These are phyloP conservation scores for Primulina huaijiensis DNA, from an alignment of 257 asterid genomes.

Conservation along the genomic window DNA sequence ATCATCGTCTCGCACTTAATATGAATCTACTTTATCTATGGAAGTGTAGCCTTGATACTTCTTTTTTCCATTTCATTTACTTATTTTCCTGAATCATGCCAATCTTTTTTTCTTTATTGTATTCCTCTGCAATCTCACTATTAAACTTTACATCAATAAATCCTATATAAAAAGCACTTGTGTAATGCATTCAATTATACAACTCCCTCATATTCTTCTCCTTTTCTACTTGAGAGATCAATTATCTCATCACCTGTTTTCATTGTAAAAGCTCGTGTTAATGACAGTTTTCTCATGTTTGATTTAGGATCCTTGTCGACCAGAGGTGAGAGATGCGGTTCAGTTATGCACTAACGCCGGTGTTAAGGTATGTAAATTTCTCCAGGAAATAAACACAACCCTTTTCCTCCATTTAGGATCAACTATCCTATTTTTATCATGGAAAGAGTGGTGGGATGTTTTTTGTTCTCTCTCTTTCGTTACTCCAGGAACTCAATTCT, in stretches of 20 bases:
- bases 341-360: constrained; percentile 75
- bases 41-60: neutral
- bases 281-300: neutral
- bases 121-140: neutral
- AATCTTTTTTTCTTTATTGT: neutral
- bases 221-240: neutral
- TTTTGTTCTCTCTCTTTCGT: too few relatives aligned
- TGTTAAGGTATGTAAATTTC: constrained; percentile 57
- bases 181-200: neutral
- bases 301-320: constrained; percentile 89
- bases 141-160: neutral
- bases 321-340: constrained; percentile 75
- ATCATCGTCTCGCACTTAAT: neutral
- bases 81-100: neutral
- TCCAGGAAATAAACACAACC: neutral
- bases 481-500: neutral
- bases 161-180: too few relatives aligned
- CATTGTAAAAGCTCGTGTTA: constrained; percentile 7
- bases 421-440: too few relatives aligned
- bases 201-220: neutral
- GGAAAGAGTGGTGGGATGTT: too few relatives aligned
- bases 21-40: neutral
- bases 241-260: constrained; percentile 2
- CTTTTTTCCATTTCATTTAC: neutral
- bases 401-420: neutral